A percentile compares a stretch with the other conserved stretches of the same genome.
Conservation (phyloP, 257 asterid genomes). For the Striga asiatica region DNA sequence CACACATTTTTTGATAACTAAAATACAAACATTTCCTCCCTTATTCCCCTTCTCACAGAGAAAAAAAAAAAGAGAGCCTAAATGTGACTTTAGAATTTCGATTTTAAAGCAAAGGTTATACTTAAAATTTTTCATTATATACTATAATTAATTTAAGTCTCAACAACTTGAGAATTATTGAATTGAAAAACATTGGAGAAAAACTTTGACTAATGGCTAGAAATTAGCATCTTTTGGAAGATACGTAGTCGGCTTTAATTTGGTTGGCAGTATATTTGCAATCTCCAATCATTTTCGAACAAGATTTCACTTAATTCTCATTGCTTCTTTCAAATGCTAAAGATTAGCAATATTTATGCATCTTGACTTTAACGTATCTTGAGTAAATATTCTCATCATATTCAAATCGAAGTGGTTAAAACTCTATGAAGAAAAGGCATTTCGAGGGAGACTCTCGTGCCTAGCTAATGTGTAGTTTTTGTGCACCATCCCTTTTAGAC, state of each 20-base stretch:
- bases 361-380: slow-evolving; percentile 22
- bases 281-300: slow-evolving; percentile 28
- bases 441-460: slow-evolving; percentile 27
- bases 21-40: too few relatives aligned
- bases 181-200: slow-evolving; percentile 9
- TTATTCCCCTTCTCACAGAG: too few relatives aligned
- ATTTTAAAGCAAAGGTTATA: too few relatives aligned
- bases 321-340: slow-evolving; percentile 17
- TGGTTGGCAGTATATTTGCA: too few relatives aligned
- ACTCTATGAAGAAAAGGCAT: slow-evolving; percentile 12
- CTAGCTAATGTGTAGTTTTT: not conserved
- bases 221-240: slow-evolving; percentile 3
- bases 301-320: slow-evolving; percentile 23
- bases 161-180: slow-evolving; percentile 9
- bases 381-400: slow-evolving; percentile 19
- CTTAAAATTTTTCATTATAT: not conserved
- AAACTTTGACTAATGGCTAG: slow-evolving; percentile 19
- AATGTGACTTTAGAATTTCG: too few relatives aligned
- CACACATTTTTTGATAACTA: too few relatives aligned
- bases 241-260: too few relatives aligned
- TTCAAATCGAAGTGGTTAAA: slow-evolving; percentile 20
- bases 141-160: too few relatives aligned
- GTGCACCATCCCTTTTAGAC: too few relatives aligned
- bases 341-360: slow-evolving; percentile 14
- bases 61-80: too few relatives aligned